A percentile compares a stretch with the other conserved stretches of the same genome.
Conservation (phyloP, 2,329 filamentous ascomycete genomes). For the Metarhizium guizhouense region DNA sequence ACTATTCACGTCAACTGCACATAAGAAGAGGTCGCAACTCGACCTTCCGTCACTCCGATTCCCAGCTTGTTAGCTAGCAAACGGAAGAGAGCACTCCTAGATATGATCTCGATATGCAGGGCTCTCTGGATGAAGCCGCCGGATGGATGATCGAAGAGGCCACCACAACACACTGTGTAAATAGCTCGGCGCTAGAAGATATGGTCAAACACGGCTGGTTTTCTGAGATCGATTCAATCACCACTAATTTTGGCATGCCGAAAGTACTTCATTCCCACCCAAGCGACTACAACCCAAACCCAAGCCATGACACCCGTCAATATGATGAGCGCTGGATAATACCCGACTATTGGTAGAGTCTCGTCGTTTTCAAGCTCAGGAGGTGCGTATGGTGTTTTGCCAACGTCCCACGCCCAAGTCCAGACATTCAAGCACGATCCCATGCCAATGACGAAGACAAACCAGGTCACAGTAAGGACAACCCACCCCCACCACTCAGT, state of each 20-base stretch:
- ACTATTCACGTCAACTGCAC: too few species aligned
- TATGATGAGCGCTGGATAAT: conserved; percentile 91
- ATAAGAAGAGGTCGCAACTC: too few species aligned
- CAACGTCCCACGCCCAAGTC: conserved; percentile 99
- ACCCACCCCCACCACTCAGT: conserved; percentile 99
- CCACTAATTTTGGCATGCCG: conserved; percentile 84
- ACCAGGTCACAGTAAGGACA: conserved; percentile 81
- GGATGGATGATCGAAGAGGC: background rate
- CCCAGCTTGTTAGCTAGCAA: too few species aligned
- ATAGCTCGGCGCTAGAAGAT: background rate
- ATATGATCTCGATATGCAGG: too few species aligned
- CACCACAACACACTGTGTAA: background rate
- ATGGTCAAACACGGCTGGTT: background rate
- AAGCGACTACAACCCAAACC: conserved; percentile 96
- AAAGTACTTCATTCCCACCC: conserved; percentile 99
- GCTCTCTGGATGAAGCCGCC: too few species aligned
- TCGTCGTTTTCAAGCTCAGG: conserved; percentile 93
- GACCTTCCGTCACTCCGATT: too few species aligned
- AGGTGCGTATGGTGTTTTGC: conserved; percentile 88
- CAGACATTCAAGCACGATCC: conserved; percentile 90
- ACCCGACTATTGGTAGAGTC: conserved; percentile 89
- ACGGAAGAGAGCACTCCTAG: too few species aligned
- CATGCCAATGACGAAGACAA: conserved; percentile 95
- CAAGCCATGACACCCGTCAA: conserved; percentile 93
- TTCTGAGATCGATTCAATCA: conserved; percentile 32